These are phyloP conservation scores for Cyanidium caldarium DNA, from an alignment of 23 red algal species.

Conservation along the genomic window DNA sequence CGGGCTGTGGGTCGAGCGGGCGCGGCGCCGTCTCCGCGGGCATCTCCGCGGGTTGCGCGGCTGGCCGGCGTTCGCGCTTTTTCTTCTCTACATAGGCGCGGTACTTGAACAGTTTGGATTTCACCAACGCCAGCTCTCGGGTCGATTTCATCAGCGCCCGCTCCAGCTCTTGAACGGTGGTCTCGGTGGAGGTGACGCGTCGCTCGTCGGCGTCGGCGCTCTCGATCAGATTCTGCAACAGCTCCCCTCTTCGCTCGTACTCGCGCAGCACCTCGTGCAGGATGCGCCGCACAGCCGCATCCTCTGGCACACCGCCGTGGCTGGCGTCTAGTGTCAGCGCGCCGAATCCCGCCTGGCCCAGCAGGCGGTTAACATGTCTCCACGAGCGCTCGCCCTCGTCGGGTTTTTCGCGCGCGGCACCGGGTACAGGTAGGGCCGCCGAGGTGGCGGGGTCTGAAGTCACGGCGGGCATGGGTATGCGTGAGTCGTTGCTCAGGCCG, in stretches of 20 bases:
- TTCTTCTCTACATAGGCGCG: neutral
- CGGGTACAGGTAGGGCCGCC: no score
- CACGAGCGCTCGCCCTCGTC: neutral
- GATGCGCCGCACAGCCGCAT: neutral
- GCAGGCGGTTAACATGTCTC: neutral
- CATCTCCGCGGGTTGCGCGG: neutral
- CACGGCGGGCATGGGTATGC: no score
- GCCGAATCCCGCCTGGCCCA: neutral
- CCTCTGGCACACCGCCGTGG: neutral
- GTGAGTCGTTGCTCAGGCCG: no score
- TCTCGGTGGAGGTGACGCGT: neutral
- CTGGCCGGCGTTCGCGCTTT: neutral
- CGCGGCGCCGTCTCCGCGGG: neutral
- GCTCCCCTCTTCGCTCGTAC: neutral
- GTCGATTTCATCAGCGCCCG: neutral
- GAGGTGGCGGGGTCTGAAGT: no score
- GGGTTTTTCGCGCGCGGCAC: no score
- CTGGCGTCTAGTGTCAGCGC: neutral
- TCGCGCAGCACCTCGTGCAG: neutral
- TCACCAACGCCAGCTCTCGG: neutral
- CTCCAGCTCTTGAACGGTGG: neutral
- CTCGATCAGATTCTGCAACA: neutral
- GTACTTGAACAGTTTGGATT: conserved; percentile 4
- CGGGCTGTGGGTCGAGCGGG: neutral
- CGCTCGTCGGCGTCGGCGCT: neutral